Base-by-base conservation (phyloP, 176 grass and related monocot species). In the Carex littledalei region DNA sequence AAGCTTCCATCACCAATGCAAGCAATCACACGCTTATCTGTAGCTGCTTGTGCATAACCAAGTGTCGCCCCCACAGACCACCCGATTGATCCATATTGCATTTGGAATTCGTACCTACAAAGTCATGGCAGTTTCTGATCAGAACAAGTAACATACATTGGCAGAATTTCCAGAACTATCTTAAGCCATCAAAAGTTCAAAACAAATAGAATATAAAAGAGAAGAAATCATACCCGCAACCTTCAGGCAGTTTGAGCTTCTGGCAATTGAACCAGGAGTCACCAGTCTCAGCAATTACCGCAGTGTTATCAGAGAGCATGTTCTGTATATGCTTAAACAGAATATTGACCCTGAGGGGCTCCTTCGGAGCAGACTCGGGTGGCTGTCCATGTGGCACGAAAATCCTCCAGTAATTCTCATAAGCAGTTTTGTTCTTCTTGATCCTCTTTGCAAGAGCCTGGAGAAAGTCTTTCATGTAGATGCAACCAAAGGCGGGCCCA, bases 181-280 rank as follows among this genome's bases (percentile, higher is more conserved):
- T 35, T 35, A 35, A 35, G 34, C 34, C 34, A 35, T 35, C 34
- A 35, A 35, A 35, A 4, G 3, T 35, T 35, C 34, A 35, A 35
- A 35, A 35, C 1, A 39, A 29, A 20, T 63, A 16, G 65, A 59
- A 13, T 69, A 13, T 26, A 6, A 75, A 78, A 62, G 60, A 70
- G 16, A 29, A 47, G 20, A 43, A 29, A 13, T n/a, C 78, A 14
- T 82, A 94, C 87, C 89, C 86, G 11, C 94, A 96, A 0, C 94
- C 91, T 0, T 93, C 56, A 0, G 94, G 94, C 10, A 97, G 81
- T 70, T 87, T 87, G 4, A 97, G 86, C 81, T 94, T 97, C 89
- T 97, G 94, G 84, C 94, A 94, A 90, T 97, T 97, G 82, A 97
- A 94, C 94, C 94, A 97, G 2, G 91, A 94, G 86, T 97, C 89